Evolutionary conservation across 176 grass and related monocot species (phyloP), one percentile per base, ranked within the genome.

Genomic region (Alopecurus myosuroides): DNA sequence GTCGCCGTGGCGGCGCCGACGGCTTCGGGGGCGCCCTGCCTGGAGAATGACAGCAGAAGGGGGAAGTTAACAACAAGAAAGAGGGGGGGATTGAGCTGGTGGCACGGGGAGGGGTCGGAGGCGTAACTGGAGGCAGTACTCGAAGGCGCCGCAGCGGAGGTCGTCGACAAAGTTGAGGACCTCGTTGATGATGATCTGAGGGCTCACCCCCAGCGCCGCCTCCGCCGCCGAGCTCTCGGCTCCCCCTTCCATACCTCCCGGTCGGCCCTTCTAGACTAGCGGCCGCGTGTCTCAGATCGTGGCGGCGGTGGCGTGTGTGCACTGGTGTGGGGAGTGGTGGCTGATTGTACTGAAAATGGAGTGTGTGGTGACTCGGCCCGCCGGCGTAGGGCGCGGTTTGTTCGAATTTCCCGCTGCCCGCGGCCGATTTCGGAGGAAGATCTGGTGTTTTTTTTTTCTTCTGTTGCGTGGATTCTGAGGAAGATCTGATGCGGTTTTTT

Each of bases 91-190:
- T n/a, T 9, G 74, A 49, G 23, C 15, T 6, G 51, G 68, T 51
- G 39, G 6, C 23, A 22, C 12, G n/a, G n/a, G n/a, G 29, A 64
- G 36, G 19, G 84, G 11, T 62, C 3, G 3, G 61, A 68, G 34
- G 73, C 82, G 13, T 88, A 82, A 90, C 88, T 77, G 80, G 75
- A 74, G 66, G 81, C 81, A 79, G 58, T 52, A 85, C n/a, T 85
- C 75, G 81, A 91, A 80, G 89, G 55, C 85, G 14, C 68, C 42
- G 35, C 20, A 9, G 49, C 66, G 17, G 70, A 84, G 2, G 35
- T 85, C 76, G 67, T 74, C 61, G 41, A 85, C 25, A 26, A 23
- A 46, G 81, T 88, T 78, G 85, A 67, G 80, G 31, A 81, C 67
- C 51, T 74, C 85, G 45, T 88, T 67, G 57, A 87, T 18, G 68